Conservation (phyloP, 305 asterid genomes). For the Caryopteris hybrid region DNA sequence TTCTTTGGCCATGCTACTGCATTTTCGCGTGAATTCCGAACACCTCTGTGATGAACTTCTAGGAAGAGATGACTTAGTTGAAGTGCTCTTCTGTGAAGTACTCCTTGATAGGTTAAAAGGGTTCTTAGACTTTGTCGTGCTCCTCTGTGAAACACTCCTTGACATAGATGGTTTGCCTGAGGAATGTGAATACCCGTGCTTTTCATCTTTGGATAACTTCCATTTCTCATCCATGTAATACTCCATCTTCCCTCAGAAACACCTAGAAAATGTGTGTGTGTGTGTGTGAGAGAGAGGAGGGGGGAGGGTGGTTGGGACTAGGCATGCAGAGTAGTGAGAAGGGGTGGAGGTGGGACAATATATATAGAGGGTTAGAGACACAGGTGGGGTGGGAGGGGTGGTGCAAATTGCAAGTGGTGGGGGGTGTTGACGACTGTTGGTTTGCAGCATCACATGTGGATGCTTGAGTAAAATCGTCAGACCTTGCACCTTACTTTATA, state of each 20-base stretch:
- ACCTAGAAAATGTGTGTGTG: background rate
- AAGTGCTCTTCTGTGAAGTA: slow-evolving; percentile 42
- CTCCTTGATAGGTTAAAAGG: slow-evolving; percentile 50
- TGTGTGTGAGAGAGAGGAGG: background rate
- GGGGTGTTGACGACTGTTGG: slow-evolving; percentile 44
- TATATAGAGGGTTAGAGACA: slow-evolving; percentile 44
- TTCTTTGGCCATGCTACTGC: slow-evolving; percentile 77
- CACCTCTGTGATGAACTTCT: slow-evolving; percentile 67
- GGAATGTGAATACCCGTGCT: slow-evolving; percentile 25
- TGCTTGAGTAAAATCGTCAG: slow-evolving; percentile 53
- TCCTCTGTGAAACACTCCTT: slow-evolving; percentile 49
- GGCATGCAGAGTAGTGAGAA: slow-evolving; percentile 18
- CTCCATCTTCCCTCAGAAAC: slow-evolving; percentile 43
- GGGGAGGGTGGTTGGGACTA: background rate
- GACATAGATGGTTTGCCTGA: slow-evolving; percentile 38
- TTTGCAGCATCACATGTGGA: slow-evolving; percentile 60
- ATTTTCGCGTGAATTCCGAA: slow-evolving; percentile 60
- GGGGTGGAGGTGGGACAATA: slow-evolving; percentile 32
- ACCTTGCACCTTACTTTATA: slow-evolving; percentile 28
- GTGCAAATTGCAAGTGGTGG: slow-evolving; percentile 22
- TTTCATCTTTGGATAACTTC: slow-evolving; percentile 59
- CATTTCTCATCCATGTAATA: slow-evolving; percentile 80
- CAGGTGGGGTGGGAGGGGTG: slow-evolving; percentile 11
- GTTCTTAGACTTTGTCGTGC: slow-evolving; percentile 35
- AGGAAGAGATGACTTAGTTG: slow-evolving; percentile 37